Base-by-base conservation (phyloP, 495 filamentous ascomycete species). In the Neurospora intermedia region DNA sequence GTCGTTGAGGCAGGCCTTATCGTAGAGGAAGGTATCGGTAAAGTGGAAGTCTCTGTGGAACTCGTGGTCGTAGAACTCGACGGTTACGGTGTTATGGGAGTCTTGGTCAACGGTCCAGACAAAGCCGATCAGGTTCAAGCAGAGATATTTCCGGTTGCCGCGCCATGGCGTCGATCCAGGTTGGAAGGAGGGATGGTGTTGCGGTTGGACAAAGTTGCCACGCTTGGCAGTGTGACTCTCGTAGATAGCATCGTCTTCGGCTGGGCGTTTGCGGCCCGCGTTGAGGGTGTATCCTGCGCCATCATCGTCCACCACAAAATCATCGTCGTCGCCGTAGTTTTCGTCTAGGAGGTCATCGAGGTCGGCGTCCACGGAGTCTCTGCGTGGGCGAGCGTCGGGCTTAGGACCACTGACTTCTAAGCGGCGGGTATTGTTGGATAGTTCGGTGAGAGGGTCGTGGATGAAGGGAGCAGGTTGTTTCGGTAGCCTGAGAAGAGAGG, bases 101-200 rank as follows among this genome's bases (percentile, higher is more conserved):
- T 97, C 94, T 82, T 99, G 96, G 76, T 97, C 92, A 16, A 98
- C 93, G 0, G 96, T 98, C 96, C 96, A 99, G 6, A 97, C 93
- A 76, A 93, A 93, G 16, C 96, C 96, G 41, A 93, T 91, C 73
- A 99, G 85, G 79, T 98, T 98, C 48, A 98, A 84, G 77, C 94
- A 97, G 5, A 99, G 88, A 81, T 98, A 98, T 76, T 93, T 91
- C 66, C 96, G 86, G 78, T 96, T 96, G 2, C 96, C 96, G 70
- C 92, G 88, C 96, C 96, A 99, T 1, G 94, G 94, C 0, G 96
- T 99, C 73, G 93, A 94, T 5, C 95, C 95, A 1, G 95, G 92
- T 80, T 99, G 96, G 77, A 98, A 96, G 35, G 94, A 82, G 42
- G 89, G 88, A 75, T 98, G 96, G 15, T 90, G 85, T 76, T 90